phyloP scores from a whole-genome alignment of 2,329 filamentous ascomycete species.

The Phialemoniopsis sp. region DNA sequence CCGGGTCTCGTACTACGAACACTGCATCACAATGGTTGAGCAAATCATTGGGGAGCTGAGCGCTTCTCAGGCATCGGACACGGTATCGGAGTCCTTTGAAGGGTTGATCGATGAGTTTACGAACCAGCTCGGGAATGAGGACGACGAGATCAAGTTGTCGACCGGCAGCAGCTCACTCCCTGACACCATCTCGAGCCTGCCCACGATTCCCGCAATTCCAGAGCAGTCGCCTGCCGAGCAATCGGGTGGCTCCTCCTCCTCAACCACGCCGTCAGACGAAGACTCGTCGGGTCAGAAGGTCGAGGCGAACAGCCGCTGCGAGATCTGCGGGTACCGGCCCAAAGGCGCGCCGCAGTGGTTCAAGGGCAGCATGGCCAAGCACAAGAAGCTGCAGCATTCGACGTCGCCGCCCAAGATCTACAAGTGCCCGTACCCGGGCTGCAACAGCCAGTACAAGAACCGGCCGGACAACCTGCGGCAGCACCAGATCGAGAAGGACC shows the following conservation, averaged over 20 bases:
- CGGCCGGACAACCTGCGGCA: conserved; percentile 51
- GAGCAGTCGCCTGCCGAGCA: too few relatives aligned
- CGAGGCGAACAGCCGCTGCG: conserved; percentile 42
- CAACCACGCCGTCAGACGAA: neutral
- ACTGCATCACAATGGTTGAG: conserved; percentile 35
- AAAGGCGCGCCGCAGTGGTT: conserved; percentile 56
- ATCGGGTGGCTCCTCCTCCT: too few relatives aligned
- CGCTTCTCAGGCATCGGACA: conserved; percentile 10
- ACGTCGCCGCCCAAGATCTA: conserved; percentile 44
- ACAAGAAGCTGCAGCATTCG: conserved; percentile 51
- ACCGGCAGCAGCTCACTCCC: too few relatives aligned
- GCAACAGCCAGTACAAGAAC: conserved; percentile 51
- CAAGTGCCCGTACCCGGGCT: conserved; percentile 48
- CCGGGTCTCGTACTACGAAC: conserved; percentile 35
- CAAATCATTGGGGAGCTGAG: conserved; percentile 23
- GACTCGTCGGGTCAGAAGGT: conserved; percentile 11
- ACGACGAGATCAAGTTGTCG: neutral
- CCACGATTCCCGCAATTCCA: too few relatives aligned
- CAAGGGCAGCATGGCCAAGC: conserved; percentile 54
- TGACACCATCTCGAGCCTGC: too few relatives aligned
- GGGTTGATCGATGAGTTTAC: conserved; percentile 6
- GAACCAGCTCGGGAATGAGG: neutral
- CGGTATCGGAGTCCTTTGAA: neutral
- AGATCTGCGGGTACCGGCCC: conserved; percentile 50
- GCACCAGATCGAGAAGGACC: conserved; percentile 52